Conservation (phyloP, 768 basidiomycete genomes). For the Hericium rajendrae region DNA sequence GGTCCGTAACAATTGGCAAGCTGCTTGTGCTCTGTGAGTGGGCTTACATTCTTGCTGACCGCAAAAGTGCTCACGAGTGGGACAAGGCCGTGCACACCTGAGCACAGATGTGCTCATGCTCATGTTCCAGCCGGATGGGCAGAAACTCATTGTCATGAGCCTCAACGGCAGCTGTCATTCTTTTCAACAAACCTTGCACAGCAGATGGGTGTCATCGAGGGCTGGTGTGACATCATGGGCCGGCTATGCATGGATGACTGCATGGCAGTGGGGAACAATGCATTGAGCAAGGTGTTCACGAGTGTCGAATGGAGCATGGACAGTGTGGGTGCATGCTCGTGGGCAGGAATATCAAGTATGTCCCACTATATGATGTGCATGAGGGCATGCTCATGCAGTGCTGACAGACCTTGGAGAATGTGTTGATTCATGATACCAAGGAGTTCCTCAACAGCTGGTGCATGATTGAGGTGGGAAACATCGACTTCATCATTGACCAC, state of each 20-base stretch:
- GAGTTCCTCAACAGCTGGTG: conserved; percentile 89
- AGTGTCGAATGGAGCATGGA: conserved; percentile 92
- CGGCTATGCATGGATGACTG: conserved; percentile 88
- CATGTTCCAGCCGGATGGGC: conserved; percentile 92
- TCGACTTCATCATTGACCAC: conserved; percentile 71
- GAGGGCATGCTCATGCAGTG: conserved; percentile 93
- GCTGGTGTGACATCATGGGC: conserved; percentile 87
- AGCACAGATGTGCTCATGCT: conserved; percentile 79
- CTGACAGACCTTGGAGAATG: conserved; percentile 93
- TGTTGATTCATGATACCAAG: conserved; percentile 93
- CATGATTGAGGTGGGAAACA: conserved; percentile 82
- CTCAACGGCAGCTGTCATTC: conserved; percentile 88
- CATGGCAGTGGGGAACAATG: conserved; percentile 79
- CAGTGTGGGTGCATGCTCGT: conserved; percentile 77
- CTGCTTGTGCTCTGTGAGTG: conserved; percentile 80
- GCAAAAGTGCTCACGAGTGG: conserved; percentile 93
- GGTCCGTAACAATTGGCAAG: conserved; percentile 97
- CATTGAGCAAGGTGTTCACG: conserved; percentile 85
- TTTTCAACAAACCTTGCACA: conserved; percentile 77
- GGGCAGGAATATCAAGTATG: conserved; percentile 95
- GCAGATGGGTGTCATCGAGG: conserved; percentile 87
- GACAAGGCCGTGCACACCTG: conserved; percentile 81
- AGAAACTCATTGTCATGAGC: conserved; percentile 81
- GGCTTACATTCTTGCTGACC: conserved; percentile 82
- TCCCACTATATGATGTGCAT: conserved; percentile 85